Evolutionary conservation across 1,139 yeast genomes (phyloP), one percentile per base, ranked within the genome.

Genomic region (Scheffersomyces titani): DNA sequence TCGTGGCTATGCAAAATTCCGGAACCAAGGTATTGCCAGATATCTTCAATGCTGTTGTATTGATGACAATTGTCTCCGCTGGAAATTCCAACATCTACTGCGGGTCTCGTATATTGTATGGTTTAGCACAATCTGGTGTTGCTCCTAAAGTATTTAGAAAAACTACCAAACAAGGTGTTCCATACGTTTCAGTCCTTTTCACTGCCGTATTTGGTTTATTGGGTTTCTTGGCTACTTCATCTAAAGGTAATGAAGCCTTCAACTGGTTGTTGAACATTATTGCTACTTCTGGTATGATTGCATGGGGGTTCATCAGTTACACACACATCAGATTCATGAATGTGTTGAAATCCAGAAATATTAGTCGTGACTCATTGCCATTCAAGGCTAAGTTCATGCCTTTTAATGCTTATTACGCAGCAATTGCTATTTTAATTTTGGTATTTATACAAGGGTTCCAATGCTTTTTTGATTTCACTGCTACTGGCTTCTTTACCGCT

Each of bases 221-320:
- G 60, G 91, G 90, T 1, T 87, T 85, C 68, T 78, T 92, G 77
- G 89, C 87, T 49, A 79, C 58, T 44, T 81, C 88, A 48, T 73
- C 82, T 21, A 73, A 76, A 57, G 93, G 96, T 53, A 75, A 77
- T 19, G 77, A 81, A 21, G 97, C 91, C 9, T 92, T 92, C 76
- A 75, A 81, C 61, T 92, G 96, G 92, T 82, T 92, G 61, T 81
- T 91, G 61, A 90, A 90, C 72, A 86, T 92, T 61, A 82, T 90
- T 44, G 88, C 90, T n/a, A 87, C 87, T 51, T 86, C 91, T 9
- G 92, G 92, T 51, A 77, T 87, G 61, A 84, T 87, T 60, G 81
- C 89, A 7, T 88, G 92, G 92, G 80, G 86, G 57, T 81, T 85
- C 69, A 87, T 88, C 59, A 79, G 87, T 7, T 70, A 81, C 52